Percentiles rank a stretch among this genome's conserved stretches.
Conservation (phyloP, 345 rosid species). For the Trapa incisa region DNA sequence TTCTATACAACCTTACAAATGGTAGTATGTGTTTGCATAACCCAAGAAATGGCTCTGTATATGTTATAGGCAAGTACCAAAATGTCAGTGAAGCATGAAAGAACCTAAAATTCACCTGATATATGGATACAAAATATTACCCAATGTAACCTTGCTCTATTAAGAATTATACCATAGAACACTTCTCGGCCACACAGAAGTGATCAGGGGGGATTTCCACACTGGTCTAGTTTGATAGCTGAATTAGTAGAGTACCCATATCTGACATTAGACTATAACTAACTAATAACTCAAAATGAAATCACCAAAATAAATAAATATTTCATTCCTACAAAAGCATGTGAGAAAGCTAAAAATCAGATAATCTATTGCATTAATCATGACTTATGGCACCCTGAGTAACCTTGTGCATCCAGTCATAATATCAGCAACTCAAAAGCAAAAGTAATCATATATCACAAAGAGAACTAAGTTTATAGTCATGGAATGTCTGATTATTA, state of each 20-base stretch:
- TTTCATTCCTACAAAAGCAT: background rate
- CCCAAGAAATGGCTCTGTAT: background rate
- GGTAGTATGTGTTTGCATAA: background rate
- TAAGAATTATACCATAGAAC: background rate
- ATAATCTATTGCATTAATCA: background rate
- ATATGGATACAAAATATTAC: background rate
- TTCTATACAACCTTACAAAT: background rate
- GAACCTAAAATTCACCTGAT: background rate
- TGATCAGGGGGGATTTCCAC: background rate
- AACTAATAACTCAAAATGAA: background rate
- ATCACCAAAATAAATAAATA: background rate
- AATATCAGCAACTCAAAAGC: background rate
- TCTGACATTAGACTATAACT: background rate
- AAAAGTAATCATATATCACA: background rate
- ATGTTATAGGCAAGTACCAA: background rate
- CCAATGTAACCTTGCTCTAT: background rate
- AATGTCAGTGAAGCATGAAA: background rate
- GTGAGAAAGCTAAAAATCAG: background rate
- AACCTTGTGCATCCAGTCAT: background rate
- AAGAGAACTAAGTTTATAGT: background rate
- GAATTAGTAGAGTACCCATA: background rate
- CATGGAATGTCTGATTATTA: background rate
- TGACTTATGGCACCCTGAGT: background rate
- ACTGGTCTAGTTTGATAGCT: background rate
- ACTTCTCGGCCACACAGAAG: background rate